Evolutionary conservation across 2,329 filamentous ascomycete genomes (phyloP).

Genomic region (Pestalotiopsis sp.): DNA sequence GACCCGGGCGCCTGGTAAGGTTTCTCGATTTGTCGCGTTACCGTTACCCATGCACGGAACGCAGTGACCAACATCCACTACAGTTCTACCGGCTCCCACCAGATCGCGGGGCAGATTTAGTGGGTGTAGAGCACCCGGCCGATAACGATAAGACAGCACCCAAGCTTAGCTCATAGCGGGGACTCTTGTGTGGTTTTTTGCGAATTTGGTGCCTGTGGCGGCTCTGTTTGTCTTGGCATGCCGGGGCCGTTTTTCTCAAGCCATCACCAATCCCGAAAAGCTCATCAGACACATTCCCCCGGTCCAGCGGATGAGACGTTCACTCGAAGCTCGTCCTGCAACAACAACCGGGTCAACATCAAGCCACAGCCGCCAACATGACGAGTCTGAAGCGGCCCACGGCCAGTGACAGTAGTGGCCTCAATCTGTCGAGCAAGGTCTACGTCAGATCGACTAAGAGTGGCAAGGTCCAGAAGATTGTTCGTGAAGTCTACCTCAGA

Average conservation of each 20-base stretch:
- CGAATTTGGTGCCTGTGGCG: not conserved
- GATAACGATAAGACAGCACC: constrained; percentile 14
- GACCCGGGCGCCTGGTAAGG: constrained; percentile 1
- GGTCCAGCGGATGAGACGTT: not conserved
- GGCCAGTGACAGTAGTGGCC: constrained; percentile 55
- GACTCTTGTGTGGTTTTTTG: not conserved
- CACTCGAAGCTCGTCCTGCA: not conserved
- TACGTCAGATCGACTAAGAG: constrained; percentile 93
- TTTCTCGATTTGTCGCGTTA: not conserved
- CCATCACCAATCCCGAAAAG: constrained; percentile 6
- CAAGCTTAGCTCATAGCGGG: not conserved
- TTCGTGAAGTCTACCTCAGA: constrained; percentile 92
- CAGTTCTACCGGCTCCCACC: not conserved
- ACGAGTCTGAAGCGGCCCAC: constrained; percentile 65
- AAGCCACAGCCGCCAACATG: constrained; percentile 45
- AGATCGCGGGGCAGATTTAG: constrained; percentile 4
- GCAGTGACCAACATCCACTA: not conserved
- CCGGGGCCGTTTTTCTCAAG: constrained; percentile 2
- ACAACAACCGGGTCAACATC: not conserved
- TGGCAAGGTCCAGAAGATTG: constrained; percentile 98
- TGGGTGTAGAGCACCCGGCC: not conserved
- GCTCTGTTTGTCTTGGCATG: constrained; percentile 6
- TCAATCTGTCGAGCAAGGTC: constrained; percentile 91
- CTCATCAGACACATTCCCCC: not conserved
- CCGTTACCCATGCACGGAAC: constrained; percentile 5